A percentile compares a stretch with the other conserved stretches of the same genome.
phyloP scores from a whole-genome alignment of 495 filamentous ascomycete genomes.

The Hypomontagnella monticulosa region DNA sequence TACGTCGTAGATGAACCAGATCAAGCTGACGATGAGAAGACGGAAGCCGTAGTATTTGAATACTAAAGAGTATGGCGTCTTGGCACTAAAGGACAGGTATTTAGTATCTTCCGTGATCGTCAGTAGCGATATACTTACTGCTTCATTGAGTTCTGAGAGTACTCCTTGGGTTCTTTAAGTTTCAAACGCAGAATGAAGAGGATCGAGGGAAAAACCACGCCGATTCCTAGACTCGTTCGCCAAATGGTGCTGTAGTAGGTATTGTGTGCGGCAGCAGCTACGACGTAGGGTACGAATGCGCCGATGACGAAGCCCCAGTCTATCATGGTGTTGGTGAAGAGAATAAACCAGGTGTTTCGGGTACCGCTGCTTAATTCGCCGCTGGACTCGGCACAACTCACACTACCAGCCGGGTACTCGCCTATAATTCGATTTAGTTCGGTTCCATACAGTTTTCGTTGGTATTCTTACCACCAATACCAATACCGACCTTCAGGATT shows the following conservation, averaged over 20 bases:
- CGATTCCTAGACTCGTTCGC: slow-evolving; percentile 80
- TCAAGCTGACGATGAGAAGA: slow-evolving; percentile 74
- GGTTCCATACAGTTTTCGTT: slow-evolving; percentile 67
- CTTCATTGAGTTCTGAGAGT: slow-evolving; percentile 66
- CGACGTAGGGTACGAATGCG: slow-evolving; percentile 74
- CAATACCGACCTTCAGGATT: slow-evolving; percentile 56
- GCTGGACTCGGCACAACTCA: slow-evolving; percentile 83
- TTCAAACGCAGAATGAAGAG: slow-evolving; percentile 79
- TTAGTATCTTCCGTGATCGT: slow-evolving; percentile 7
- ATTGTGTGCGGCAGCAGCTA: slow-evolving; percentile 74
- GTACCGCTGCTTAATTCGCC: slow-evolving; percentile 83
- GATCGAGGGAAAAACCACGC: slow-evolving; percentile 78
- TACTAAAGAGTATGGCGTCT: slow-evolving; percentile 65
- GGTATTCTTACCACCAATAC: slow-evolving; percentile 78
- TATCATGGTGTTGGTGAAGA: slow-evolving; percentile 92
- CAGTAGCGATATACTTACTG: slow-evolving; percentile 20
- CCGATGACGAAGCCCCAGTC: slow-evolving; percentile 82
- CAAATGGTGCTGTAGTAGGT: slow-evolving; percentile 76
- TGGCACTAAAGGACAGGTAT: slow-evolving; percentile 39
- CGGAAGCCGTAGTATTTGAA: slow-evolving; percentile 68
- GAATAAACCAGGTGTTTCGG: slow-evolving; percentile 88
- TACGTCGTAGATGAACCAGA: slow-evolving; percentile 93
- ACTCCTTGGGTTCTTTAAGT: slow-evolving; percentile 85
- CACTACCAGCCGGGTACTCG: slow-evolving; percentile 90
- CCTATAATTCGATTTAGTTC: slow-evolving; percentile 69